A percentile compares a stretch with the other conserved stretches of the same genome.
Conservation (phyloP, 805 yeast species). For the Ogataea nitratoaversa region DNA sequence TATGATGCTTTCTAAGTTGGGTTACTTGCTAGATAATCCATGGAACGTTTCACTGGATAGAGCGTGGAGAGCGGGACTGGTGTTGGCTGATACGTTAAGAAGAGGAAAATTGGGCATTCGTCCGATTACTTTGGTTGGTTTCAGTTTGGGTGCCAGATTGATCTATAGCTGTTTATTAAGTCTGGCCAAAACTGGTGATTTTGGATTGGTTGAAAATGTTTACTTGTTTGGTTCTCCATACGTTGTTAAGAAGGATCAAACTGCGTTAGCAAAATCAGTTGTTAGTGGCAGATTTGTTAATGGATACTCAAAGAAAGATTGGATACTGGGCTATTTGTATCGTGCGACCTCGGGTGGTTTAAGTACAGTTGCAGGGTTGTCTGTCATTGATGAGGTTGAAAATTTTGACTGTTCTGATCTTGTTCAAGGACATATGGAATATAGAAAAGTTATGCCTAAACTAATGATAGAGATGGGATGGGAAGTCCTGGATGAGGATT, state of each 20-base stretch:
- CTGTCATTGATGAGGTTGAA: constrained; percentile 73
- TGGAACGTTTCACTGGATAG: constrained; percentile 97
- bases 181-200: constrained; percentile 79
- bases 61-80: constrained; percentile 93
- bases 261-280: constrained; percentile 73
- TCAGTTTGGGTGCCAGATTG: constrained; percentile 88
- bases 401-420: constrained; percentile 82
- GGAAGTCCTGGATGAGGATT: constrained; percentile 84
- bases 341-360: constrained; percentile 95
- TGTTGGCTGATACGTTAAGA: constrained; percentile 86
- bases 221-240: constrained; percentile 84
- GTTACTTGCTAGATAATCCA: constrained; percentile 90
- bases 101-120: constrained; percentile 86
- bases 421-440: constrained; percentile 97
- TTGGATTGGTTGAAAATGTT: constrained; percentile 86
- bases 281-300: constrained; percentile 88
- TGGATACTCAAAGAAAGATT: constrained; percentile 88
- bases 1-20: constrained; percentile 81
- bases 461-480: constrained; percentile 66
- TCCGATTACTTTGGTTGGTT: constrained; percentile 90
- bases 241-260: constrained; percentile 71
- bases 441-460: constrained; percentile 89
- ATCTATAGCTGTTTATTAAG: constrained; percentile 87
- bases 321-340: constrained; percentile 93
- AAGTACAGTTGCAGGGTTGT: constrained; percentile 84